These are phyloP conservation scores for Cyberlindnera xylosilytica DNA, from an alignment of 805 yeast genomes.

Conservation along the genomic window DNA sequence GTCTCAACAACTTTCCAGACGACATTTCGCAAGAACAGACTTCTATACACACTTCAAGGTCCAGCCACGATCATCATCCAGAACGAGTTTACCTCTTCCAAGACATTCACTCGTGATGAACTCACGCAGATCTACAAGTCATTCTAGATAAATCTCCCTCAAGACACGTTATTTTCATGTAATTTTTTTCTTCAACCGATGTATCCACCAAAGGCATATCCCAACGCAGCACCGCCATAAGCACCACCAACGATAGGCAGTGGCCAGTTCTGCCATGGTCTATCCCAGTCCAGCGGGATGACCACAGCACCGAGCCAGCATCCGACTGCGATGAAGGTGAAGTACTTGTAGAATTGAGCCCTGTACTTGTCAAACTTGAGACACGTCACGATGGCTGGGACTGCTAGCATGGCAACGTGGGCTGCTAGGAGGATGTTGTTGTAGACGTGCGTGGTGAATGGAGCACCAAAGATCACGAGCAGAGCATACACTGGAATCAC, in stretches of 20 bases:
- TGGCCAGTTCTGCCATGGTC: conserved; percentile 97
- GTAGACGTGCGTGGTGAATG: conserved; percentile 47
- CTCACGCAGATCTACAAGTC: conserved; percentile 15
- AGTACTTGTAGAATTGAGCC: conserved; percentile 29
- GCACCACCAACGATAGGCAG: conserved; percentile 79
- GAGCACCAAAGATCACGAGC: conserved; percentile 77
- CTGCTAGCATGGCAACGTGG: conserved; percentile 57
- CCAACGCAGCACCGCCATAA: conserved; percentile 68
- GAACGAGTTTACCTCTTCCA: conserved; percentile 8
- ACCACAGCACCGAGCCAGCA: conserved; percentile 94
- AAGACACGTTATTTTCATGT: too few species aligned
- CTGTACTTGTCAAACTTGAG: conserved; percentile 39
- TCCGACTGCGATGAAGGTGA: conserved; percentile 46
- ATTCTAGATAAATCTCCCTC: too few species aligned
- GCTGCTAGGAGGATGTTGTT: conserved; percentile 61
- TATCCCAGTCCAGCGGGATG: conserved; percentile 96
- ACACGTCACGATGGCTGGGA: conserved; percentile 65
- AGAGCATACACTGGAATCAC: conserved; percentile 31
- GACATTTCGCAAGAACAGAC: conserved; percentile 18
- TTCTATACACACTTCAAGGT: conserved; percentile 28
- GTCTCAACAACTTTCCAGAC: conserved; percentile 14
- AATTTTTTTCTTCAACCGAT: too few species aligned
- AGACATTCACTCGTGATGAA: conserved; percentile 15
- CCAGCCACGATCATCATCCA: conserved; percentile 31
- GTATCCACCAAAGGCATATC: conserved; percentile 42